Evolutionary conservation across 1,284 basidiomycete species (phyloP).

Genomic region (Ceratobasidium sp.): DNA sequence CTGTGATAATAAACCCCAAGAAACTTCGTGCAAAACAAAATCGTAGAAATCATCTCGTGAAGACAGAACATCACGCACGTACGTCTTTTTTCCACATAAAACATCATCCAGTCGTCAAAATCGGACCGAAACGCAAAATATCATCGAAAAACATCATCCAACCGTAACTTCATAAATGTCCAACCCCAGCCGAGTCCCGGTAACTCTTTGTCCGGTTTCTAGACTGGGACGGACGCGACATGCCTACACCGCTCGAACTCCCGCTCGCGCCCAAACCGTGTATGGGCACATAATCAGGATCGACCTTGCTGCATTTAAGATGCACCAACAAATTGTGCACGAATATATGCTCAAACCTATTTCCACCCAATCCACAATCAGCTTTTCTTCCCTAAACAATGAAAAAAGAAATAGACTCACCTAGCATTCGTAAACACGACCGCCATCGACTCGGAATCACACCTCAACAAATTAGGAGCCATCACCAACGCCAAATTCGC

Average conservation of each 20-base stretch:
- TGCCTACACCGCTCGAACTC: slow-evolving; percentile 3
- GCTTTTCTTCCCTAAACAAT: slow-evolving; percentile 29
- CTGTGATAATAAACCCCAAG: too few species aligned
- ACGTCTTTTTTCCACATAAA: slow-evolving; percentile 3
- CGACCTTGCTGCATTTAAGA: slow-evolving; percentile 79
- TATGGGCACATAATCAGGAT: slow-evolving; percentile 79
- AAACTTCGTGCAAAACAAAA: too few species aligned
- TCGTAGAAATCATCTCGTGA: slow-evolving; percentile 4
- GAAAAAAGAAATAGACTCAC: slow-evolving; percentile 64
- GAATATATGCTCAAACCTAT: slow-evolving; percentile 89
- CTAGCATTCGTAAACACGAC: slow-evolving; percentile 90
- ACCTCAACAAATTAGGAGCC: slow-evolving; percentile 89
- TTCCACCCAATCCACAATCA: slow-evolving; percentile 25
- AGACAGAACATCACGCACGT: background rate
- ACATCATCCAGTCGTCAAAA: slow-evolving; percentile 2
- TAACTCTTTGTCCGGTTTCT: slow-evolving; percentile 28
- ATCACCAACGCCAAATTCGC: slow-evolving; percentile 85
- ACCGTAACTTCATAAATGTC: background rate
- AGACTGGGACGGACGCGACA: slow-evolving; percentile 19
- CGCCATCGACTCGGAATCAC: slow-evolving; percentile 84
- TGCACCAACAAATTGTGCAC: slow-evolving; percentile 86
- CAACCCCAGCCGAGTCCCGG: slow-evolving; percentile 20
- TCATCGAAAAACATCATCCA: background rate
- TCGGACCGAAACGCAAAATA: background rate
- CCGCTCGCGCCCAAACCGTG: slow-evolving; percentile 73